Evolutionary conservation across 306 rosid species (phyloP), one percentile per base, ranked within the genome.

Genomic region (Vigna trinervia): DNA sequence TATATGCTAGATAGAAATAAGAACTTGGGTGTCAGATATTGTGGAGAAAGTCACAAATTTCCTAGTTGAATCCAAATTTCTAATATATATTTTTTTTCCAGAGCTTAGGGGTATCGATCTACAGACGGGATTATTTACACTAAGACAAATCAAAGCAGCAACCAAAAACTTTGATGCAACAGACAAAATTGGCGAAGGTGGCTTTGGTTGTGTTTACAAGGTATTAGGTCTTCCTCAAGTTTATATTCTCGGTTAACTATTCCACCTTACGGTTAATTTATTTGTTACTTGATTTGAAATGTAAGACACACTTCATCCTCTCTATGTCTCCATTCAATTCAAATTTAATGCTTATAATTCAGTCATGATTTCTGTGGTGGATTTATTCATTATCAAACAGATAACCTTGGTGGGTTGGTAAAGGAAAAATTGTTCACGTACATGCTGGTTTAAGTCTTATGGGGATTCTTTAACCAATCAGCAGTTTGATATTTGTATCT

Each of bases 131-230:
- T 51, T 90, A 77, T 94, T 92, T 75, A 88, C 96, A 23, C 79
- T 94, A 69, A 79, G 87, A 71, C 98, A 94, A 83, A 92, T 94
- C 46, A 94, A 88, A 89, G 83, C 86, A 62, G 96, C 97, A 38
- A 94, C 98, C 5, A 74, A 83, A 74, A 90, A 92, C 89, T 94
- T 94, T 11, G 93, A 92, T 80, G 86, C 85, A 13, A 81, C 78
- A 56, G 80, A 90, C 81, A 94, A 94, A 87, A 82, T 94, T 59
- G 98, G 98, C 1, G 98, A 94, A 85, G 98, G 98, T 8, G 98
- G 98, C 46, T 94, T 94, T 73, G 97, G 98, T 77, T 77, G 91
- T 52, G 98, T 94, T 59, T 94, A 86, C 91, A 90, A 92, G 93
- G 98, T 94, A 85, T 47, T 26, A 26, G 20, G 10, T 80, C 51